A percentile compares a stretch with the other conserved stretches of the same genome.
phyloP scores from a whole-genome alignment of 2,329 filamentous ascomycete species.

The Zasmidium citrigriseum region DNA sequence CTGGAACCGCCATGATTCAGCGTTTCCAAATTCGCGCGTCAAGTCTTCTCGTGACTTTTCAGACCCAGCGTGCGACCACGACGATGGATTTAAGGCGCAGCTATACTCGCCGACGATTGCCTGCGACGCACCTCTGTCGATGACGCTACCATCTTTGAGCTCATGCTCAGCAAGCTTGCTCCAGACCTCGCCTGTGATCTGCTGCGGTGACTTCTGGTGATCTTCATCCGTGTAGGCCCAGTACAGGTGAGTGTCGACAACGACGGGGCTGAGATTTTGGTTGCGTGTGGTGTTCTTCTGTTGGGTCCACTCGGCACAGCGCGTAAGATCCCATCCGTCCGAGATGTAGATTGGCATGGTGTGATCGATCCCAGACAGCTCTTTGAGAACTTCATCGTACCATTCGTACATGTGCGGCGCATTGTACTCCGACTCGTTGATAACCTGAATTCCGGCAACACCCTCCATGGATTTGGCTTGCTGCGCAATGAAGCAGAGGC shows the following conservation, averaged over 20 bases:
- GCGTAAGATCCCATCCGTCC: conserved; percentile 57
- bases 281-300: conserved; percentile 24
- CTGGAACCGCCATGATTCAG: conserved; percentile 52
- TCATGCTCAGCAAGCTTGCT: conserved; percentile 49
- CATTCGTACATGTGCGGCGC: conserved; percentile 57
- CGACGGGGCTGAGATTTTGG: conserved; percentile 46
- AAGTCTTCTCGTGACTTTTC: conserved; percentile 39
- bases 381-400: conserved; percentile 55
- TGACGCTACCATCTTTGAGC: conserved; percentile 49
- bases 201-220: conserved; percentile 51
- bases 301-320: conserved; percentile 47
- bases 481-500: conserved; percentile 53
- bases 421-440: conserved; percentile 57
- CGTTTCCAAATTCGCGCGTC: conserved; percentile 49
- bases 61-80: conserved; percentile 44
- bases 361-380: conserved; percentile 50
- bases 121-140: conserved; percentile 53
- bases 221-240: conserved; percentile 59
- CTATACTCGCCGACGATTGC: conserved; percentile 61
- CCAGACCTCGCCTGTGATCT: conserved; percentile 52
- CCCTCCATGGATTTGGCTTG: conserved; percentile 48
- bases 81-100: conserved; percentile 55
- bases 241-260: conserved; percentile 62
- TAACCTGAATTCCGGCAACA: conserved; percentile 58
- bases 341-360: conserved; percentile 59